Conservation (phyloP, 257 asterid genomes). For the Capsicum rhomboideum region DNA sequence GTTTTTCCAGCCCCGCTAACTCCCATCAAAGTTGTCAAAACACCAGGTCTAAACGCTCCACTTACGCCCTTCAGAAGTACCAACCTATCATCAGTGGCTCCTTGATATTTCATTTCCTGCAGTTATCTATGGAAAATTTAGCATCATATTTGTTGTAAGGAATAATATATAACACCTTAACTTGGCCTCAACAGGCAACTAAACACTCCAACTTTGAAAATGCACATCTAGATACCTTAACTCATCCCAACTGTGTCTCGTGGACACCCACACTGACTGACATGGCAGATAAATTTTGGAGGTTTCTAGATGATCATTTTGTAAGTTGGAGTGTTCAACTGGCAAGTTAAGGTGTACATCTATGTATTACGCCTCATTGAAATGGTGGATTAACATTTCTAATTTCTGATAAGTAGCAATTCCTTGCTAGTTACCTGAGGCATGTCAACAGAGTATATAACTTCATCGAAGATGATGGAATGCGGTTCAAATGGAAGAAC, state of each 20-base stretch:
- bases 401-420: not conserved
- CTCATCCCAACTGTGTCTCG: too few relatives aligned
- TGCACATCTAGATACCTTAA: too few relatives aligned
- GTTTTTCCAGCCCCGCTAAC: slow-evolving; percentile 86
- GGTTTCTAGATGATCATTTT: too few relatives aligned
- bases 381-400: not conserved
- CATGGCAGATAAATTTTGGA: too few relatives aligned
- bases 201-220: too few relatives aligned
- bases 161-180: not conserved
- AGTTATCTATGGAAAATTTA: not conserved
- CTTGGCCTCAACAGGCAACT: too few relatives aligned
- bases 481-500: slow-evolving; percentile 90
- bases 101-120: slow-evolving; percentile 67
- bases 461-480: slow-evolving; percentile 60
- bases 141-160: not conserved
- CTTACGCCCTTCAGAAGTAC: slow-evolving; percentile 53
- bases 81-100: slow-evolving; percentile 34
- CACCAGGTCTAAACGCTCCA: slow-evolving; percentile 76
- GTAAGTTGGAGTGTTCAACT: too few relatives aligned
- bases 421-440: slow-evolving; percentile 32
- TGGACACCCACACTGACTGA: too few relatives aligned
- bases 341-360: too few relatives aligned
- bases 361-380: too few relatives aligned
- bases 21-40: slow-evolving; percentile 71
- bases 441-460: slow-evolving; percentile 80